Evolutionary conservation across 73 alveolate genomes (phyloP), one percentile per base, ranked within the genome.

Genomic region (Paramecium octaurelia): DNA sequence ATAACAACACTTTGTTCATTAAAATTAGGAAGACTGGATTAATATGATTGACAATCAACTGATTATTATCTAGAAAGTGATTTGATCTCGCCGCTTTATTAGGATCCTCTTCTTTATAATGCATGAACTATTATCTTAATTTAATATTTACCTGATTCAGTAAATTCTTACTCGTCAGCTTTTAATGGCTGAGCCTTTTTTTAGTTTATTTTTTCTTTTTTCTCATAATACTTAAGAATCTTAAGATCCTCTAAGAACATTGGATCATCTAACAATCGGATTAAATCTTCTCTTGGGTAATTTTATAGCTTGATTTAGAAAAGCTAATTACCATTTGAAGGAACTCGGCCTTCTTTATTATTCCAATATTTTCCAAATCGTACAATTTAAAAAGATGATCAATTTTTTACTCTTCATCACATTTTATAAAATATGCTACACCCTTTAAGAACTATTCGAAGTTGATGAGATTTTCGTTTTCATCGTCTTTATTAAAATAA

Each of bases 351-450:
- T 80, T 80, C 14, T 21, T 80, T 38, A 80, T 80, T 24, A 24
- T 80, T 23, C 91, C 91, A 0, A 40, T 42, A 20, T 80, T 42
- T 20, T 80, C 57, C 20, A 80, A 46, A 80, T 80, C 91, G 24
- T 80, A 80, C 5, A 80, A 46, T 80, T 48, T 80, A 64, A 80
- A 80, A 5, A 80, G 76, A 80, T 80, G 91, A 23, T 80, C 75
- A 2, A 80, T 46, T 43, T 80, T 40, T 42, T 80, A 48, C 27
- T 80, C 91, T 48, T 80, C 91, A 80, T 80, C 73, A 80, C 91
- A 80, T 80, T 80, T 80, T 8, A 80, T 35, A 48, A 80, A 80
- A 46, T 80, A 80, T 80, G 48, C 76, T 12, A 80, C 75, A 16
- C 91, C 91, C 8, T 42, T 42, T 46, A 80, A 46, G 21, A 80